phyloP scores from a whole-genome alignment of 306 rosid species.

The Pachyrhizus erosus region DNA sequence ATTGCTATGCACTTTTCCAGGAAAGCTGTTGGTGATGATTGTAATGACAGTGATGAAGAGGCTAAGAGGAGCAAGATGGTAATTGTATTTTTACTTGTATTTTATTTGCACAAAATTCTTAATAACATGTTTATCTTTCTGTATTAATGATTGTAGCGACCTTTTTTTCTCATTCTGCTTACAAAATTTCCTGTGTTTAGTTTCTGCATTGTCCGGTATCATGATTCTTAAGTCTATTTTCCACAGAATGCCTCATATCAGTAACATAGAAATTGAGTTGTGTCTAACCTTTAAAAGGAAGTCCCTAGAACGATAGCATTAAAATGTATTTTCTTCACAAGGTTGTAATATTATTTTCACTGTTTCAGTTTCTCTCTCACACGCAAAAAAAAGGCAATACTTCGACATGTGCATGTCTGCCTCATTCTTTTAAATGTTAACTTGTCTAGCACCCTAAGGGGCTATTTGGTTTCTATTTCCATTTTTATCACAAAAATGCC shows the following conservation, averaged over 20 bases:
- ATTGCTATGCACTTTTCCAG: constrained; percentile 50
- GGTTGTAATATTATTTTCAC: constrained; percentile 1
- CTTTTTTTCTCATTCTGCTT: not conserved
- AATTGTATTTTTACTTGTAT: constrained; percentile 40
- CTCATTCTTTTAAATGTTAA: not conserved
- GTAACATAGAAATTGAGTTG: constrained; percentile 5
- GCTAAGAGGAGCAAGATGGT: constrained; percentile 92
- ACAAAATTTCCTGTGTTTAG: not conserved
- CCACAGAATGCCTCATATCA: not conserved
- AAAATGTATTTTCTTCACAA: not conserved
- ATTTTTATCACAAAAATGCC: not conserved
- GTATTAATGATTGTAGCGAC: not conserved
- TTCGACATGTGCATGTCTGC: not conserved
- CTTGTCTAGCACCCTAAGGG: not conserved
- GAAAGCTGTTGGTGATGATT: constrained; percentile 78
- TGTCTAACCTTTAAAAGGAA: not conserved
- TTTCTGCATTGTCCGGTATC: constrained; percentile 22
- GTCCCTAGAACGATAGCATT: not conserved
- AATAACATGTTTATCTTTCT: not conserved
- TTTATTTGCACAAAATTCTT: constrained; percentile 3
- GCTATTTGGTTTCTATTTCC: not conserved
- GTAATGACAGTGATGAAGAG: constrained; percentile 87
- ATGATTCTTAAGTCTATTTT: constrained; percentile 4
- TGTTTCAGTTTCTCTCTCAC: not conserved
- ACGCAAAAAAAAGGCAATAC: not conserved